Base-by-base conservation (phyloP, 1,284 basidiomycete species). In the Blastosporella zonata region DNA sequence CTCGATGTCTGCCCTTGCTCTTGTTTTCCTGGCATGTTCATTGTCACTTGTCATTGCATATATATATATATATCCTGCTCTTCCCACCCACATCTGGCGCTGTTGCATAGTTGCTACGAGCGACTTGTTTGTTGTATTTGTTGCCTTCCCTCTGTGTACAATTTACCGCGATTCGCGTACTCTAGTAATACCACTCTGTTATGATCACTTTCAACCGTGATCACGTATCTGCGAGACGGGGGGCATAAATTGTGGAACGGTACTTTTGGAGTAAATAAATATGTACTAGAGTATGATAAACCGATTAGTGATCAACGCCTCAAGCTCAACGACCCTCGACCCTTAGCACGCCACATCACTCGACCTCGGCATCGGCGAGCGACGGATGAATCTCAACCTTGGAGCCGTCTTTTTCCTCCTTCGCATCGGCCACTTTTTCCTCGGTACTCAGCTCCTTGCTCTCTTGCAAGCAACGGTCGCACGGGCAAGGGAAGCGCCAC, bases 401-500 rank as follows among this genome's bases (percentile, higher is more conserved):
- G 12, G 79, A 81, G 57, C 75, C 75, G 57, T 82, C 82, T 54
- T 69, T 69, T 43, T 57, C 59, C 17, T 68, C 62, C 29, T 55
- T 59, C n/a, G 75, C 70, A 27, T 58, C 62, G 21, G 72, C 65
- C 35, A 62, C 67, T 43, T 66, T 69, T 47, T 74, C 74, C 15
- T 67, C 67, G 6, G 50, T 53, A 15, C 57, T 60, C 58, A 69
- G 49, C 22, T 55, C 57, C 43, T 65, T 62, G 3, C 62, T 72
- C 62, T 91, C 88, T 46, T 70, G 68, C 36, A 67, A 57, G 62
- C 89, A 91, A 38, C 78, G 75, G 44, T 72, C 63, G 62, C 88
- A 91, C 43, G 70, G 65, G 62, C 88, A 91, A 20, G 83, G 79
- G 62, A 91, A 89, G 53, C 76, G 74, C 89, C 88, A 91, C 29